phyloP scores from a whole-genome alignment of 345 rosid genomes.

The Mangifera indica region DNA sequence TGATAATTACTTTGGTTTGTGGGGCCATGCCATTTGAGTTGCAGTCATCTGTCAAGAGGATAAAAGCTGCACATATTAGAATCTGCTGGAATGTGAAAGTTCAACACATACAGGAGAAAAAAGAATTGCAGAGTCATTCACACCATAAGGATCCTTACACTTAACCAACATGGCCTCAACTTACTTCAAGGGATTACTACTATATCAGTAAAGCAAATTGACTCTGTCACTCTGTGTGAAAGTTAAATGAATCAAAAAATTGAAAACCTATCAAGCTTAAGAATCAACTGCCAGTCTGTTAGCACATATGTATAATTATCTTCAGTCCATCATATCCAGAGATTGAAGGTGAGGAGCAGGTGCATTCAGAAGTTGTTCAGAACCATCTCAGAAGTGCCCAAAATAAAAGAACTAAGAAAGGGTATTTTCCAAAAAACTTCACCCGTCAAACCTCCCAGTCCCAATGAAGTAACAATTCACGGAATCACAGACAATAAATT shows the following conservation, averaged over 20 bases:
- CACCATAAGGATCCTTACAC: too few species aligned
- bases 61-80: constrained; percentile 11
- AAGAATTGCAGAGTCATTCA: too few species aligned
- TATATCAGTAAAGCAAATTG: too few species aligned
- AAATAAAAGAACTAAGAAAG: background rate
- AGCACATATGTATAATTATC: background rate
- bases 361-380: background rate
- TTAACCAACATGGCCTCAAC: too few species aligned
- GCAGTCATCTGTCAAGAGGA: constrained; percentile 26
- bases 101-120: too few species aligned
- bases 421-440: background rate
- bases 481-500: background rate
- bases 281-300: background rate
- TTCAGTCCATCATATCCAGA: background rate
- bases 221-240: too few species aligned
- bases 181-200: too few species aligned
- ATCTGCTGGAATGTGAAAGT: too few species aligned
- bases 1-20: constrained; percentile 27
- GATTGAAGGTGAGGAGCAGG: background rate
- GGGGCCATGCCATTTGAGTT: constrained; percentile 15
- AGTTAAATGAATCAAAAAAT: too few species aligned
- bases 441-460: background rate
- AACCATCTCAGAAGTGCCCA: background rate
- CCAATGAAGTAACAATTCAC: background rate
- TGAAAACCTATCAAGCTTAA: background rate